Base-by-base conservation (phyloP, 192 early-diverging fungal species). In the Gonapodya prolifera region DNA sequence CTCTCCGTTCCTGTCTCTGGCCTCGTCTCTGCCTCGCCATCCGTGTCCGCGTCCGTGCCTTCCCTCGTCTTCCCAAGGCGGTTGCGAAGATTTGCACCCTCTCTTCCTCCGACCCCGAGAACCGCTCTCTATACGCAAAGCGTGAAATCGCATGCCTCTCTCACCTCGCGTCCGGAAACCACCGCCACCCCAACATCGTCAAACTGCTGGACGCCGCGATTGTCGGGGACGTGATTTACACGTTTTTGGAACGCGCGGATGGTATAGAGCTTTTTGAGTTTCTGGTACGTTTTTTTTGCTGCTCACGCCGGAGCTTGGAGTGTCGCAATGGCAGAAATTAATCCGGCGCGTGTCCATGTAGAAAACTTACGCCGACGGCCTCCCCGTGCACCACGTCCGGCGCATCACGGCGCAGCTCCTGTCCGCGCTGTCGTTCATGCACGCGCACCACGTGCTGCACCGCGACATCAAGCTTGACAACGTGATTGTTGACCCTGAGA, bases 381-480 rank as follows among this genome's bases (percentile, higher is more conserved):
- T 61, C 2, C 30, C 34, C 76, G 61, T 33, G 1, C 28, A 69
- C 28, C 23, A 30, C 28, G 76, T 69, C 32, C 61, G 35, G 28
- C 34, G 35, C 0, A 77, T 77, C 36, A 28, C 76, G 35, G 35
- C 35, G 0, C 76, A 77, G 61, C n/a, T 77, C 28, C 33, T 77
- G 28, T 30, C 35, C 18, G 76, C 76, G 8, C 1, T 77, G n/a
- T 17, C 2, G 18, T 77, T 45, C 76, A 77, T 77, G 76, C 76
- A 77, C 76, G 61, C 33, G 1, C 23, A 69, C 32, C 16, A 35
- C 32, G 35, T 77, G n/a, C 28, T 77, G 18, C 76, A 77, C 76
- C 76, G 76, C 23, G 76, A 77, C 76, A 69, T 77, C 2, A 77
- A 77, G 35, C 35, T 77, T 8, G 76, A 61, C 18, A 77, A 35